A percentile compares a stretch with the other conserved stretches of the same genome.
Conservation (phyloP, 768 basidiomycete genomes). For the Boletus rufocinnamomeus region DNA sequence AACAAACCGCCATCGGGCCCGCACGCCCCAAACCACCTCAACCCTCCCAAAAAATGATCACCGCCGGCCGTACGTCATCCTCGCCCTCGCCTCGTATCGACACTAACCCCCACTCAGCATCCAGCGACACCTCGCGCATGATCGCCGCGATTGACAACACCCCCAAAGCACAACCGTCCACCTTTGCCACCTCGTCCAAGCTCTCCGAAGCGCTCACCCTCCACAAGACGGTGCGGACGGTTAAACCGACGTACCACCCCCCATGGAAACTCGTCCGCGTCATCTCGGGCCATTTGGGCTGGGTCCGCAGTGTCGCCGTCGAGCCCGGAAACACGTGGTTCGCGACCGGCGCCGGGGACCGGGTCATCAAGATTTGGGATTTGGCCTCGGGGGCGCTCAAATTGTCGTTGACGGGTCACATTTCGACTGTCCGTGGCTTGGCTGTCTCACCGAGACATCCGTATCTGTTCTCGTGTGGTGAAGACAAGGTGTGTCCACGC, state of each 20-base stretch:
- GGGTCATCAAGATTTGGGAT: slow-evolving; percentile 99
- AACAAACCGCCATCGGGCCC: slow-evolving; percentile 82
- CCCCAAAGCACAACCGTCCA: slow-evolving; percentile 65
- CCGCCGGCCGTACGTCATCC: slow-evolving; percentile 60
- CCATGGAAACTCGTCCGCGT: slow-evolving; percentile 96
- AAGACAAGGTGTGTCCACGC: slow-evolving; percentile 78
- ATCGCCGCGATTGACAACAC: slow-evolving; percentile 77
- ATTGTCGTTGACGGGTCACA: slow-evolving; percentile 95
- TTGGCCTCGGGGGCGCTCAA: slow-evolving; percentile 96
- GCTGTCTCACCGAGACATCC: slow-evolving; percentile 93
- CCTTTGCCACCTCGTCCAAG: slow-evolving; percentile 60
- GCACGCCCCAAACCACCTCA: slow-evolving; percentile 50
- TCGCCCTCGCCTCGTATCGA: background rate
- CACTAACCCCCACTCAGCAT: slow-evolving; percentile 28
- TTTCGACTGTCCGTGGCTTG: slow-evolving; percentile 92
- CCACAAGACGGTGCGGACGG: slow-evolving; percentile 90
- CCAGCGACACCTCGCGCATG: slow-evolving; percentile 58
- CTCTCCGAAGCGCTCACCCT: slow-evolving; percentile 89
- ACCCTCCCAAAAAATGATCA: slow-evolving; percentile 63
- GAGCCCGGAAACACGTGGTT: slow-evolving; percentile 99
- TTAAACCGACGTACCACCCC: slow-evolving; percentile 95
- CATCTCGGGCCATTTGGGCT: slow-evolving; percentile 96
- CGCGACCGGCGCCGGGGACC: slow-evolving; percentile 95
- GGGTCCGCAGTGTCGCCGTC: slow-evolving; percentile 95
- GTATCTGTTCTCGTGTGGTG: slow-evolving; percentile 95